These are phyloP conservation scores for Orbilia javanica DNA, from an alignment of 2,329 filamentous ascomycete genomes.

Conservation along the genomic window DNA sequence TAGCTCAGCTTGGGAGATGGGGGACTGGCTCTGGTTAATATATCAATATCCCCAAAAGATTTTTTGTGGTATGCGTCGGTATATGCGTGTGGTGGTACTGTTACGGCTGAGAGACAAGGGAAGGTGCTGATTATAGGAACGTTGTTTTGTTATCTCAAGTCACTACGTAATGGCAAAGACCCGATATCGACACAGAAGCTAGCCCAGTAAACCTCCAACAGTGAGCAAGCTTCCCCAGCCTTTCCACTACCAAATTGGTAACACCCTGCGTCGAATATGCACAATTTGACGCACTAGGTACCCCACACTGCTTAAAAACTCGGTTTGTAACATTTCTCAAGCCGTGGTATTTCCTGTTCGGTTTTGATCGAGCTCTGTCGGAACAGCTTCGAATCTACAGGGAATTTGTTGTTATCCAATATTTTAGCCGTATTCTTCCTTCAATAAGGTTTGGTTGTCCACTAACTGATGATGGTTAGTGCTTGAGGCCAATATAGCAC, in stretches of 20 bases:
- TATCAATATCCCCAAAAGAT: background rate
- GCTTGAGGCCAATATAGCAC: background rate
- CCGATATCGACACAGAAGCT: background rate
- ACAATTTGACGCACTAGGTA: background rate
- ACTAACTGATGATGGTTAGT: background rate
- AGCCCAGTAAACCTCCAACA: slow-evolving; percentile 7
- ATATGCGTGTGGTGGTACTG: background rate
- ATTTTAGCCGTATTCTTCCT: background rate
- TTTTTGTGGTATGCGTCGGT: background rate
- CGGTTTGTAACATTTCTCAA: background rate
- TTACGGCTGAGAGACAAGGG: slow-evolving; percentile 2
- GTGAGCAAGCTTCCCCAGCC: background rate
- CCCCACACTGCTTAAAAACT: background rate
- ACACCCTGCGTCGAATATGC: background rate
- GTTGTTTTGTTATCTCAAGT: slow-evolving; percentile 6
- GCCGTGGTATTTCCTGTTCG: background rate
- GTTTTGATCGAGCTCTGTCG: background rate
- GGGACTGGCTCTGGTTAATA: background rate
- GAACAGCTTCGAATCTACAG: background rate
- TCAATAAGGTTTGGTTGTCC: background rate
- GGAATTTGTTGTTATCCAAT: background rate
- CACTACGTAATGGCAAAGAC: background rate
- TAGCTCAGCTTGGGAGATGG: background rate
- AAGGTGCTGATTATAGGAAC: background rate
- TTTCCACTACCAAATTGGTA: background rate